Evolutionary conservation across 2,329 filamentous ascomycete species (phyloP), one percentile per base, ranked within the genome.

Genomic region (Tolypocladium nubicola): DNA sequence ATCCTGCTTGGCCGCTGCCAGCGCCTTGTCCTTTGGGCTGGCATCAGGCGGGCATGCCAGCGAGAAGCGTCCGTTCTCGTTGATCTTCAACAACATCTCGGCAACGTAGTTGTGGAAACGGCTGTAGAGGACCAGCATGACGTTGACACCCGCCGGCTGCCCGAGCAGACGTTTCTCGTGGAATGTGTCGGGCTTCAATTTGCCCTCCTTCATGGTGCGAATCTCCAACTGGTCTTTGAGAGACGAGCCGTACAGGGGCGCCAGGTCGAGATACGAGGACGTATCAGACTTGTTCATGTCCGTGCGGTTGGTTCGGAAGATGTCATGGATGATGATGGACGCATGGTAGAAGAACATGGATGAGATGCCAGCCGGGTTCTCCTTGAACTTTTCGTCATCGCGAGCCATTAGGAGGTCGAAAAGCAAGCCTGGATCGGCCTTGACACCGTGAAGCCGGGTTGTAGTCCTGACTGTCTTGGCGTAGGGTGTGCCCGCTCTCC

Each of bases 331-430:
- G 55, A 71, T 70, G 64, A 92, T 86, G 8, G 86, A 83, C 0
- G 87, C 88, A 49, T 89, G 75, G 62, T 90, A 90, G 68, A 89
- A 90, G 19, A 92, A 74, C 72, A 90, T 83, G 63, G 84, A 86
- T 0, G 87, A 90, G 45, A 91, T 84, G n/a, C 83, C 80, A 54
- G 86, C 86, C 0, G 86, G 84, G 66, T 90, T 88, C 56, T 83
- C 76, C 60, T 82, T 78, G 60, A 83, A 82, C n/a, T 63, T 65
- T 0, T 63, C 57, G 38, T 75, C 72, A 41, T 73, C 73, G 33
- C 86, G 79, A 19, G 81, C 83, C 76, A 89, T 80, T 33, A 89
- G 66, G 26, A 79, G 80, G 68, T 89, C 86, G 59, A 90, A 90
- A 3, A 90, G 73, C 16, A 85, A 73, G 21, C 81, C 82, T 0